Percentiles rank a stretch among this genome's conserved stretches.
These are phyloP conservation scores for Paecilomyces sp. DNA, from an alignment of 2,329 filamentous ascomycete species.

Conservation along the genomic window DNA sequence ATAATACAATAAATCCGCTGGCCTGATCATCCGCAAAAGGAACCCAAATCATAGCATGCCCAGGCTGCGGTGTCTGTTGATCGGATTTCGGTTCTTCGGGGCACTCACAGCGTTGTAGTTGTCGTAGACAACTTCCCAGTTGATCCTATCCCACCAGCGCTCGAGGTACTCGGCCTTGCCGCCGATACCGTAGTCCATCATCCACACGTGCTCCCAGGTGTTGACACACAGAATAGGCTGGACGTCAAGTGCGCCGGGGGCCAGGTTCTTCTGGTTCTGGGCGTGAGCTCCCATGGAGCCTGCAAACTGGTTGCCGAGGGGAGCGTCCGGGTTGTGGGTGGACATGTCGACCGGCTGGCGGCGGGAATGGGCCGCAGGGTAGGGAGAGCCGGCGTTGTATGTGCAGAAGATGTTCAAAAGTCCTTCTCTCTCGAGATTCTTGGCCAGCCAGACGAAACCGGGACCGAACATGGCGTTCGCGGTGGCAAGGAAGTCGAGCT, in stretches of 20 bases:
- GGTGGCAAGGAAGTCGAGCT: conserved; percentile 69
- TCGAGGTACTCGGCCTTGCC: conserved; percentile 72
- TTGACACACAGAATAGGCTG: conserved; percentile 82
- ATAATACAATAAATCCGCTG: neutral
- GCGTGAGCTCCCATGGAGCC: conserved; percentile 28
- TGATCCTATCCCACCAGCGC: conserved; percentile 79
- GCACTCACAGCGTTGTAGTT: conserved; percentile 30
- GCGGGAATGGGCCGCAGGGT: conserved; percentile 76
- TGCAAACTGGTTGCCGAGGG: conserved; percentile 28
- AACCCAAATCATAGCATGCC: conserved; percentile 15
- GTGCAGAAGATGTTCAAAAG: conserved; percentile 68
- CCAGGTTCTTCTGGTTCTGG: conserved; percentile 26
- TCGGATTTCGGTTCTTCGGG: conserved; percentile 14
- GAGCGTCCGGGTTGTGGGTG: conserved; percentile 28
- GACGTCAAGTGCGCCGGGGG: conserved; percentile 44
- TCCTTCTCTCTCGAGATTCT: conserved; percentile 39
- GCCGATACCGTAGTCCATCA: conserved; percentile 69
- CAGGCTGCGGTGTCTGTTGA: conserved; percentile 16
- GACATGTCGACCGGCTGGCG: conserved; percentile 48
- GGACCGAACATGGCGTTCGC: conserved; percentile 92
- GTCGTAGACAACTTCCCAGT: conserved; percentile 69
- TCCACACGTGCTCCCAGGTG: conserved; percentile 92
- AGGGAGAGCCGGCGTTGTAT: conserved; percentile 86
- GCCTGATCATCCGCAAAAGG: conserved; percentile 3
- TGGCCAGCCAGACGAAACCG: conserved; percentile 93